A percentile compares a stretch with the other conserved stretches of the same genome.
Conservation (phyloP, 169 alveolate genomes). For the Plasmodium gonderi region DNA sequence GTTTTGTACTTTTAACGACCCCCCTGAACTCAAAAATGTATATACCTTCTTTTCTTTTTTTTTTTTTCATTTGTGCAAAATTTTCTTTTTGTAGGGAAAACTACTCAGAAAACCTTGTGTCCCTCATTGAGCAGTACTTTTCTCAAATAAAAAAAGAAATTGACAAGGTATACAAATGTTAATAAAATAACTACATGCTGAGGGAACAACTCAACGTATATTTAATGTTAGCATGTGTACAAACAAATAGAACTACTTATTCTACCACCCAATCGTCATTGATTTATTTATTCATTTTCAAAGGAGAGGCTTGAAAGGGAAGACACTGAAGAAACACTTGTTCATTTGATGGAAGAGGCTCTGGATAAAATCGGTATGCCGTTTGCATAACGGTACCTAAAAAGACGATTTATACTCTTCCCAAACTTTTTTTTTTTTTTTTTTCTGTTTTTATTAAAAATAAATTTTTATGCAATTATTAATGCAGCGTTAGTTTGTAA, state of each 20-base stretch:
- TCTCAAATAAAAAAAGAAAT: slow-evolving; percentile 66
- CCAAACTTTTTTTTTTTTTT: background rate
- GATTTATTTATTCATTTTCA: background rate
- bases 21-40: background rate
- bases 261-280: background rate
- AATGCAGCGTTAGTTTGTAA: slow-evolving; percentile 3
- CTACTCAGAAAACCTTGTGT: slow-evolving; percentile 66
- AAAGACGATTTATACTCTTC: background rate
- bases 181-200: background rate
- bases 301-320: slow-evolving; percentile 68
- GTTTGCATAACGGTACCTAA: slow-evolving; percentile 52
- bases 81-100: slow-evolving; percentile 33
- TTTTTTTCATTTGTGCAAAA: background rate
- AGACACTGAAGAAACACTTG: slow-evolving; percentile 64
- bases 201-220: background rate
- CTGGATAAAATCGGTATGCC: slow-evolving; percentile 69
- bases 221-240: background rate
- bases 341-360: slow-evolving; percentile 72
- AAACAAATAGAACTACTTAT: background rate
- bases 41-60: background rate
- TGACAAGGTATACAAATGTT: slow-evolving; percentile 35
- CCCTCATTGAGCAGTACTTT: slow-evolving; percentile 70
- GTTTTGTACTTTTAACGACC: background rate
- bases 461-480: background rate
- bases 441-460: too few relatives aligned